Evolutionary conservation across 306 rosid genomes (phyloP), one percentile per base, ranked within the genome.

Genomic region (Quercus gilva): DNA sequence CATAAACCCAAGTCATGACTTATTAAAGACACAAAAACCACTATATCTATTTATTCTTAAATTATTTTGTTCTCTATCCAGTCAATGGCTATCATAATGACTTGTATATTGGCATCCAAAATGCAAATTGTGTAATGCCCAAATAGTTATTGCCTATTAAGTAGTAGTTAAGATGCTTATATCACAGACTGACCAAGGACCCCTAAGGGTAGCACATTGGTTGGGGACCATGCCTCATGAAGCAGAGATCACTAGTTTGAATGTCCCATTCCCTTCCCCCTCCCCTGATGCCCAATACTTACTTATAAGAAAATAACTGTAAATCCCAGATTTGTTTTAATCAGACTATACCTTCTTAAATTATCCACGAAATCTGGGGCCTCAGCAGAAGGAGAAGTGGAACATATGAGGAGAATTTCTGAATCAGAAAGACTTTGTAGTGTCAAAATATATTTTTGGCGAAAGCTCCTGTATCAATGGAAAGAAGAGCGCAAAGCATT

Each of bases 351-450:
- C 97, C 97, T 91, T 87, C 75, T 91, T 74, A 76, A 60, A 80
- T 82, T 82, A 21, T 83, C 84, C 74, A 92, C 95, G 84, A 91
- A 94, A 55, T 92, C 94, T 60, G 97, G 92, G 76, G 67, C 92
- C 87, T 92, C 97, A 2, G 91, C 92, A 70, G 85, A 81, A 71
- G 99, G 99, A 41, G 99, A 94, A 76, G 97, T 90, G 63, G 99
- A 92, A 71, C 99, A 92, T 0, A 35, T 70, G 49, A 78, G 84
- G 71, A 94, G 95, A 85, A 94, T 86, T 83, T 92, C 90, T 0
- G 86, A 69, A 88, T 94, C 99, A n/a, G 95, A 84, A 77, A 37
- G 83, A 28, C 28, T 28, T 80, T 60, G 82, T 55, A 86, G 84
- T 35, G 71, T 67, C 76, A 65, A 71, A 80, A 71, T 76, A 15